Evolutionary conservation across 2,329 filamentous ascomycete genomes (phyloP), one percentile per base, ranked within the genome.

Genomic region (Knufia fluminis): DNA sequence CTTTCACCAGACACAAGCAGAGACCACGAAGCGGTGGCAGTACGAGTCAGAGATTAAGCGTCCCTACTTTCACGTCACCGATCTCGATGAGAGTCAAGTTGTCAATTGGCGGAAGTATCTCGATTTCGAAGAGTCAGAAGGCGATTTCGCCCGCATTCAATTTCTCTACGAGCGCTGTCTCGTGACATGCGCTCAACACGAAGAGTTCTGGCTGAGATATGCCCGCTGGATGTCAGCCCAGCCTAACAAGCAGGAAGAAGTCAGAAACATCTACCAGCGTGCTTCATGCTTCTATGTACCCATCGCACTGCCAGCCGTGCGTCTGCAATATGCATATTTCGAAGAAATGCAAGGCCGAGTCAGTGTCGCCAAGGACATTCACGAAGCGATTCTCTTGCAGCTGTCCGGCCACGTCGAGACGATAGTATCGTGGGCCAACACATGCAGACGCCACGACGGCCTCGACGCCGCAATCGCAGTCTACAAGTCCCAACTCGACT

Each of bases 161-260:
- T 92, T 92, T 62, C 71, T 98, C 26, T 97, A 98, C 64, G 92
- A 98, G 71, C 83, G 92, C 46, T 97, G 90, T 60, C 69, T 98
- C 46, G 87, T 95, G 31, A 91, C 88, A 0, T 94, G 87, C 61
- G 91, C 92, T 14, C 85, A 94, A 58, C 96, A 98, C 63, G 91
- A 97, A 44, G 91, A 97, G 63, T 94, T 97, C 67, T 98, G 92
- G 92, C 81, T 94, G 61, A 85, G 92, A n/a, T 98, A 95, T 67
- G 87, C 85, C 14, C 77, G 91, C 35, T 98, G 92, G 92, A 94
- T 96, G 86, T 76, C 78, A 52, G 80, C 80, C 0, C 86, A 94
- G 62, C 70, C 79, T 1, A 81, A 76, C 58, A 95, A 94, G 65
- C 82, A 89, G 40, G 87, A 96, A 64, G 90, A 96, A 62, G 83